Percentiles rank a stretch among this genome's conserved stretches.
These are phyloP conservation scores for Berberis vulgaris DNA, from an alignment of 164 flowering plant species.

Conservation along the genomic window DNA sequence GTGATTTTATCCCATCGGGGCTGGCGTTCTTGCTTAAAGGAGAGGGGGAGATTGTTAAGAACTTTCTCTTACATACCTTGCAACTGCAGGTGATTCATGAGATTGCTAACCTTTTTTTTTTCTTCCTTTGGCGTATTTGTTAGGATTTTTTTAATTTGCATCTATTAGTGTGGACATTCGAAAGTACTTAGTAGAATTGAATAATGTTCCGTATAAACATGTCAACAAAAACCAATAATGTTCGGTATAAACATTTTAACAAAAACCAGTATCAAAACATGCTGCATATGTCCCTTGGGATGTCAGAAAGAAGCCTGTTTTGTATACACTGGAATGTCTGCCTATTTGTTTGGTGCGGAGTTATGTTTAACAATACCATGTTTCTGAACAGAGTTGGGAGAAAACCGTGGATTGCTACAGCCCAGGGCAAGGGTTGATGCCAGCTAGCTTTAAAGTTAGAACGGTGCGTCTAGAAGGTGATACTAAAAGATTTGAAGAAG, in stretches of 20 bases:
- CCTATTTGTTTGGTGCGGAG: not conserved
- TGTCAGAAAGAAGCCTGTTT: not conserved
- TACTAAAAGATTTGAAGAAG: conserved; percentile 53
- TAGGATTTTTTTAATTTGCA: too few species aligned
- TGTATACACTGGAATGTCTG: not conserved
- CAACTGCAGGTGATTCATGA: conserved; percentile 65
- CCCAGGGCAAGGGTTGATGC: conserved; percentile 94
- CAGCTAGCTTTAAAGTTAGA: conserved; percentile 89
- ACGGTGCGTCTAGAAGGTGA: conserved; percentile 59
- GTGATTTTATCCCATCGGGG: conserved; percentile 93
- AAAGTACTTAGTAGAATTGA: not conserved
- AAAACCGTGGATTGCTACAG: conserved; percentile 90
- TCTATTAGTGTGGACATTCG: not conserved
- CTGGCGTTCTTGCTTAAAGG: conserved; percentile 90
- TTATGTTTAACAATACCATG: not conserved
- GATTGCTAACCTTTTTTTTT: too few species aligned
- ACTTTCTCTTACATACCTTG: conserved; percentile 86
- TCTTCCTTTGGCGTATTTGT: too few species aligned
- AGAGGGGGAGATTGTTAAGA: conserved; percentile 81
- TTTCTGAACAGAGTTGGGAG: conserved; percentile 70
- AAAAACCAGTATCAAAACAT: not conserved
- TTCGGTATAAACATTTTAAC: not conserved
- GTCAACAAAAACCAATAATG: not conserved
- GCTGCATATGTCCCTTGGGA: not conserved
- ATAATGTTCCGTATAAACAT: not conserved